phyloP scores from a whole-genome alignment of 1,284 basidiomycete species.

The Leccinum angustisporum region DNA sequence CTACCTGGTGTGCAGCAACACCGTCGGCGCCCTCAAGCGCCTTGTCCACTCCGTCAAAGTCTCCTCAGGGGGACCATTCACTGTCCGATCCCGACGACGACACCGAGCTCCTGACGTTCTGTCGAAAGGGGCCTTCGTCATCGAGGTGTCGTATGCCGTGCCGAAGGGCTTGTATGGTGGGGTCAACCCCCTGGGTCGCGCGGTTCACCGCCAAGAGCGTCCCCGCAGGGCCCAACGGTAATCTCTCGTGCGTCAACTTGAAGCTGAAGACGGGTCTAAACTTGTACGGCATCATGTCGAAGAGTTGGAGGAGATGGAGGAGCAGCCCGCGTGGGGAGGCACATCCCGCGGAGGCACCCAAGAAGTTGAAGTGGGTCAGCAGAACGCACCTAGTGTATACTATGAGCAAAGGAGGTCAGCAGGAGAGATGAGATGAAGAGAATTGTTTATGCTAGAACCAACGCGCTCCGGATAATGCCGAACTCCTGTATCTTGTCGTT shows the following conservation, averaged over 20 bases:
- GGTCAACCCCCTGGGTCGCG: slow-evolving; percentile 76
- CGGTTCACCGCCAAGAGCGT: slow-evolving; percentile 81
- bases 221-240: slow-evolving; percentile 63
- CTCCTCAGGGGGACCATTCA: too few species aligned
- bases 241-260: slow-evolving; percentile 75
- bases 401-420: too few species aligned
- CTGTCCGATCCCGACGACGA: slow-evolving; percentile 79
- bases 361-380: slow-evolving; percentile 70
- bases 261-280: slow-evolving; percentile 79
- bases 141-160: slow-evolving; percentile 56
- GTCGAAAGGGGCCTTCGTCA: slow-evolving; percentile 84
- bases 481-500: background rate
- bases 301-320: too few species aligned
- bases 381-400: too few species aligned
- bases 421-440: too few species aligned
- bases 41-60: too few species aligned
- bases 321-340: slow-evolving; percentile 50
- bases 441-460: too few species aligned
- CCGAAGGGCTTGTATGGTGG: slow-evolving; percentile 67
- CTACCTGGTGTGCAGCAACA: too few species aligned
- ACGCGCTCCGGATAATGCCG: too few species aligned
- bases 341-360: slow-evolving; percentile 48
- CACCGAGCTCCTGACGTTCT: slow-evolving; percentile 88
- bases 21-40: too few species aligned
- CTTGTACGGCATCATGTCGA: slow-evolving; percentile 63